A percentile compares a stretch with the other conserved stretches of the same genome.
phyloP scores from a whole-genome alignment of 2,329 filamentous ascomycete species.

The Aspergillus eucalypticola region DNA sequence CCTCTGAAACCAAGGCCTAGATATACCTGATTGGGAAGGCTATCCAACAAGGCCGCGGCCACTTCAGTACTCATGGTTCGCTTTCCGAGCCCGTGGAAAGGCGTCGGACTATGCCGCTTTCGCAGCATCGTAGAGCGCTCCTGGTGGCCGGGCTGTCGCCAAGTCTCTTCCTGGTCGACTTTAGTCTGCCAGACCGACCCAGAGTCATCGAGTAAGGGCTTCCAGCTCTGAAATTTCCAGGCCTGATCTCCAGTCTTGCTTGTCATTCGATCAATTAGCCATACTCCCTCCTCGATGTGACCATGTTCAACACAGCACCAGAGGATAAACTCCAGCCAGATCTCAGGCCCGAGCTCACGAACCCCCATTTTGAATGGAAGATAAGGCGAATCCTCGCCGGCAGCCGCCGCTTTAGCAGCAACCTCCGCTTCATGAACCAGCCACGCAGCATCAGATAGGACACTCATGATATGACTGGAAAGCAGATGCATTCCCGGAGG shows the following conservation, averaged over 20 bases:
- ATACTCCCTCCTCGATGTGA: conserved; percentile 42
- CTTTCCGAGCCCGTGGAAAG: conserved; percentile 44
- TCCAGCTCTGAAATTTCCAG: conserved; percentile 48
- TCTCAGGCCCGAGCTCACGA: conserved; percentile 47
- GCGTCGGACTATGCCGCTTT: conserved; percentile 20
- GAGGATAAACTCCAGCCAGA: conserved; percentile 53
- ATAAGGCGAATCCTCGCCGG: conserved; percentile 41
- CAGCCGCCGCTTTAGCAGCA: conserved; percentile 37
- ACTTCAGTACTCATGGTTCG: conserved; percentile 61
- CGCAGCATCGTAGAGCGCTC: conserved; percentile 12
- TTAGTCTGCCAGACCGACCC: conserved; percentile 36
- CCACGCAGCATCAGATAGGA: conserved; percentile 51
- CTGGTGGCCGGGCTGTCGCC: conserved; percentile 33
- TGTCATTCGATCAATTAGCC: conserved; percentile 40
- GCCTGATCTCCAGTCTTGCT: conserved; percentile 24
- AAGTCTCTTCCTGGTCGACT: conserved; percentile 37
- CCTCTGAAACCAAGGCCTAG: conserved; percentile 40
- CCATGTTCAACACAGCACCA: conserved; percentile 54
- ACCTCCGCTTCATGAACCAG: conserved; percentile 42
- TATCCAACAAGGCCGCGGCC: conserved; percentile 57
- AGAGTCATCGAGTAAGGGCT: conserved; percentile 28
- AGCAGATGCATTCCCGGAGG: conserved; percentile 48
- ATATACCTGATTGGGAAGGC: conserved; percentile 49
- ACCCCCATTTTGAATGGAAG: conserved; percentile 43
- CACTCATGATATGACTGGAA: conserved; percentile 48